Conservation (phyloP, 176 grass and related monocot genomes). For the Musa troglodytarum region DNA sequence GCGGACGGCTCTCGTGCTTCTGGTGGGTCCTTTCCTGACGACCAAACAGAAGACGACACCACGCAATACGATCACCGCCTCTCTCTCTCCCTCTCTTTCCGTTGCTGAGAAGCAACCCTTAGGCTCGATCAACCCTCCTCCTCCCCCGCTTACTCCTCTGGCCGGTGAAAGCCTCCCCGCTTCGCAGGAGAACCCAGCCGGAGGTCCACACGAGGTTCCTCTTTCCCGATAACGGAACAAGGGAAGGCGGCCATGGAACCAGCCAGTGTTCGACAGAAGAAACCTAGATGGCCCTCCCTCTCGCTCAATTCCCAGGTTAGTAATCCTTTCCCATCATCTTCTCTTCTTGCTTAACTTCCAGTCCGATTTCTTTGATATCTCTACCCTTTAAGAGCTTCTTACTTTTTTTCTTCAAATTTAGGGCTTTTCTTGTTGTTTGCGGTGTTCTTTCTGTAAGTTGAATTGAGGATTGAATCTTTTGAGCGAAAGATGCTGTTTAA, state of each 20-base stretch:
- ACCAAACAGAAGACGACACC: no score
- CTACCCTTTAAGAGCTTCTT: neutral
- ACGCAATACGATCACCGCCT: no score
- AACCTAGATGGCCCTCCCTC: slow-evolving; percentile 31
- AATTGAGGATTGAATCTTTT: neutral
- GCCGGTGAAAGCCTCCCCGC: neutral
- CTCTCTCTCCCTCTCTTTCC: neutral
- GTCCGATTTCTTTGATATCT: neutral
- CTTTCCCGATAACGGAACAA: neutral
- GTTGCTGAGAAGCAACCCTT: no score
- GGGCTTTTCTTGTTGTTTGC: neutral
- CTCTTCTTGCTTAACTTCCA: neutral
- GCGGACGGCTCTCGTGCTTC: neutral
- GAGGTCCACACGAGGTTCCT: neutral
- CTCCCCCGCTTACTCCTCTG: slow-evolving; percentile 29
- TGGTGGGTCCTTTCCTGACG: neutral
- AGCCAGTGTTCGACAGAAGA: slow-evolving; percentile 25
- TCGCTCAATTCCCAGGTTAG: slow-evolving; percentile 64
- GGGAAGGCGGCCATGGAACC: slow-evolving; percentile 46
- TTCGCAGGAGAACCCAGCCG: slow-evolving; percentile 16
- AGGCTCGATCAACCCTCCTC: neutral
- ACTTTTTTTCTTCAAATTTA: neutral
- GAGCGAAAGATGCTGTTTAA: neutral
- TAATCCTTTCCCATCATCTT: neutral
- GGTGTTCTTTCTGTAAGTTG: neutral